phyloP scores from a whole-genome alignment of 108 stramenopile species.

The Aureococcus anophagefferens region DNA sequence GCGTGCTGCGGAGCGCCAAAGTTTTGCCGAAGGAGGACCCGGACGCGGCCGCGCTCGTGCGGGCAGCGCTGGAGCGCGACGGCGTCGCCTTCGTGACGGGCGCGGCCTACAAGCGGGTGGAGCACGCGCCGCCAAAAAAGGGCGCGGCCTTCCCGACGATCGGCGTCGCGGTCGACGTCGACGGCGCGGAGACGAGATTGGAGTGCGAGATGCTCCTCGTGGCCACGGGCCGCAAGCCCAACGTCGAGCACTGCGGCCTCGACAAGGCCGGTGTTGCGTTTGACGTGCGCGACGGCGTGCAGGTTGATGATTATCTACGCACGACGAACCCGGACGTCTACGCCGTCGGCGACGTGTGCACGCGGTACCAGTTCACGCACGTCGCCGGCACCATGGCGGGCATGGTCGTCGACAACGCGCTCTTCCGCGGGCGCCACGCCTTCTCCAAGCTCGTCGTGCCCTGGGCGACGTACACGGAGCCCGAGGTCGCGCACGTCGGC shows the following conservation, averaged over 20 bases:
- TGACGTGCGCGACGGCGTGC: no score
- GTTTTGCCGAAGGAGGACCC: slow-evolving; percentile 63
- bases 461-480: slow-evolving; percentile 84
- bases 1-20: slow-evolving; percentile 88
- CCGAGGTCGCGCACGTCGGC: slow-evolving; percentile 84
- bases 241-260: slow-evolving; percentile 87
- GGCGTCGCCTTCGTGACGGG: no score
- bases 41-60: no score
- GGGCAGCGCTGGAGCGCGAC: no score
- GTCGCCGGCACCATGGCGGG: slow-evolving; percentile 84
- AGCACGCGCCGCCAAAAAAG: no score
- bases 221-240: slow-evolving; percentile 95
- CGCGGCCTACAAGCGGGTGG: no score
- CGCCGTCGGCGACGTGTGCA: slow-evolving; percentile 84
- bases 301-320: slow-evolving; percentile 65
- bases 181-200: slow-evolving; percentile 52
- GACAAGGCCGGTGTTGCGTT: no score
- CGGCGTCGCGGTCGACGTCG: slow-evolving; percentile 66
- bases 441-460: slow-evolving; percentile 75
- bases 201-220: slow-evolving; percentile 91
- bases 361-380: slow-evolving; percentile 67
- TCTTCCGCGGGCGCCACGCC: slow-evolving; percentile 74
- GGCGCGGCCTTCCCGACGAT: no score
- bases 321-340: slow-evolving; percentile 73
- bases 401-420: slow-evolving; percentile 76